These are phyloP conservation scores for Erigeron philadelphicus DNA, from an alignment of 140 eudicot genomes.

Conservation along the genomic window DNA sequence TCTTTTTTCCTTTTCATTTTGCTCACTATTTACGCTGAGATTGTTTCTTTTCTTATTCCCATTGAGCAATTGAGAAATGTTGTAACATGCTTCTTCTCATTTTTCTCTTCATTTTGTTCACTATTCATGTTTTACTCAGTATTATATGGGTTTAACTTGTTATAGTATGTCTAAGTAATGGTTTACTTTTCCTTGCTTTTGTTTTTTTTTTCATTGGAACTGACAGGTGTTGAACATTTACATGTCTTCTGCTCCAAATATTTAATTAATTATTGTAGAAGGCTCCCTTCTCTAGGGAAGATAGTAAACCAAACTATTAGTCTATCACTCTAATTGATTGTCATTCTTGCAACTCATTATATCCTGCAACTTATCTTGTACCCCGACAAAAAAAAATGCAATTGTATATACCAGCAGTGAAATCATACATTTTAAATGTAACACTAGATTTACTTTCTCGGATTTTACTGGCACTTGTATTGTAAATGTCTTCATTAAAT, in stretches of 20 bases:
- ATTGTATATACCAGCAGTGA: background rate
- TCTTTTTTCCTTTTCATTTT: background rate
- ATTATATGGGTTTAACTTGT: background rate
- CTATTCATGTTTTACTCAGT: background rate
- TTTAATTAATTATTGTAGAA: background rate
- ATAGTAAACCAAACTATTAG: background rate
- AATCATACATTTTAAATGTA: background rate
- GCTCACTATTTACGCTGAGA: background rate
- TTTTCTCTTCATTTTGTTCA: background rate
- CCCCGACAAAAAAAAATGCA: constrained; percentile 1
- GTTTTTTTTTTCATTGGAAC: no score
- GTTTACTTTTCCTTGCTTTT: background rate
- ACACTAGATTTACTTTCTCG: constrained; percentile 1
- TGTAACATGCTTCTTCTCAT: background rate
- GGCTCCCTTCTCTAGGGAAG: background rate
- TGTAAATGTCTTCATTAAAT: background rate
- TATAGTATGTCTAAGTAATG: background rate
- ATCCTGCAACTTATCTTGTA: background rate
- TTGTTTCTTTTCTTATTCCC: background rate
- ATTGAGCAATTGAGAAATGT: background rate
- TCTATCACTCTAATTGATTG: background rate
- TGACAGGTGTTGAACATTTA: no score
- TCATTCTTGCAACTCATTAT: background rate
- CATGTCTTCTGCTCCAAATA: no score
- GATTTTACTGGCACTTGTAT: constrained; percentile 1